These are phyloP conservation scores for Calocera cornea DNA, from an alignment of 768 basidiomycete genomes.

Conservation along the genomic window DNA sequence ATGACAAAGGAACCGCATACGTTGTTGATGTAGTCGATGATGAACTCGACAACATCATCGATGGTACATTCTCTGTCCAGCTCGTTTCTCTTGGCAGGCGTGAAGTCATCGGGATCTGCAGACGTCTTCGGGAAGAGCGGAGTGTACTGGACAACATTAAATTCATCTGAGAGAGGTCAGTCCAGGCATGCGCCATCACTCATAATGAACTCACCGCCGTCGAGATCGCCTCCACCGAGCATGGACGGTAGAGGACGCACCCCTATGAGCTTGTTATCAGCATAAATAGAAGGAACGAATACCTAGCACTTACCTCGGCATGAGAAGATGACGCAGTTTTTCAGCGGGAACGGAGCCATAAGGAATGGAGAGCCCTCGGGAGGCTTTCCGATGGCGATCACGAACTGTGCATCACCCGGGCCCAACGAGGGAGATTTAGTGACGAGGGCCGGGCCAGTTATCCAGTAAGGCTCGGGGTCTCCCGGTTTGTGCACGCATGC, in stretches of 20 bases:
- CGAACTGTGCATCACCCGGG: constrained; percentile 19
- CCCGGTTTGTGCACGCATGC: background rate
- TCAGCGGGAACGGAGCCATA: constrained; percentile 28
- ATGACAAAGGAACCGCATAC: background rate
- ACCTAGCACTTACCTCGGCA: constrained; percentile 32
- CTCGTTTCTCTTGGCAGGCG: constrained; percentile 16
- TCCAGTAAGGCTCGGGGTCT: background rate
- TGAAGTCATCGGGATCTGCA: constrained; percentile 7
- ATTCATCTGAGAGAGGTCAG: constrained; percentile 28
- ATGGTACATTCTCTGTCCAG: constrained; percentile 40
- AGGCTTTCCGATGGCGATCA: constrained; percentile 45
- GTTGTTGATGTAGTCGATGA: constrained; percentile 51
- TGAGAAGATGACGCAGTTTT: constrained; percentile 41
- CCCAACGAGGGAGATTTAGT: background rate
- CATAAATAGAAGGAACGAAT: background rate
- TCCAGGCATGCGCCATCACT: background rate
- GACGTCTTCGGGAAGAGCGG: constrained; percentile 19
- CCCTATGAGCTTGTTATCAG: constrained; percentile 30
- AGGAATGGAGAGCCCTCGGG: constrained; percentile 40
- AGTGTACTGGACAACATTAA: constrained; percentile 31
- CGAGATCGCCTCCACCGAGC: constrained; percentile 56
- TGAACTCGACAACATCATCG: constrained; percentile 53
- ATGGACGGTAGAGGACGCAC: constrained; percentile 45
- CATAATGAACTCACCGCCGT: constrained; percentile 27
- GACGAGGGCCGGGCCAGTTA: background rate